These are phyloP conservation scores for Bipolaris gigantea DNA, from an alignment of 2,329 filamentous ascomycete species.

Conservation along the genomic window DNA sequence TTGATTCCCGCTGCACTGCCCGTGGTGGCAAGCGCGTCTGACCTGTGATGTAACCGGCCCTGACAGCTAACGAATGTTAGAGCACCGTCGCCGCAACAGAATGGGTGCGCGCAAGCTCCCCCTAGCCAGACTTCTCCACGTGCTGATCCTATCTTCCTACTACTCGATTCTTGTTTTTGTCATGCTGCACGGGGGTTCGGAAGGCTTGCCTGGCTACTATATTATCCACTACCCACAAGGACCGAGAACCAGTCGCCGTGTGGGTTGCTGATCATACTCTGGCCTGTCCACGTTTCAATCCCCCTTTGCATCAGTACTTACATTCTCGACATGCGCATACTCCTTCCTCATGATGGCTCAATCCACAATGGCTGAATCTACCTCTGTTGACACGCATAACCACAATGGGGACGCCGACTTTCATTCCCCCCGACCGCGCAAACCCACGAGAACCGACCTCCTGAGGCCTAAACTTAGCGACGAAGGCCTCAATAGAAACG, in stretches of 20 bases:
- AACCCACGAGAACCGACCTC: slow-evolving; percentile 39
- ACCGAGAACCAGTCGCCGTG: slow-evolving; percentile 24
- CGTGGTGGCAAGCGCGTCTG: not conserved
- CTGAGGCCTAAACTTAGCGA: slow-evolving; percentile 42
- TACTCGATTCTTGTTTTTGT: slow-evolving; percentile 5
- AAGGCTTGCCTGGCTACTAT: slow-evolving; percentile 1
- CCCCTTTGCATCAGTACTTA: slow-evolving; percentile 11
- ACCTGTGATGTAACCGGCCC: slow-evolving; percentile 2
- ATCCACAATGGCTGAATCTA: slow-evolving; percentile 38
- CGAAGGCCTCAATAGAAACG: slow-evolving; percentile 30
- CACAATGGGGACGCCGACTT: slow-evolving; percentile 32
- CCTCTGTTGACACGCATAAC: slow-evolving; percentile 29
- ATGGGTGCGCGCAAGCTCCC: not conserved
- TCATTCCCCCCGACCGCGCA: slow-evolving; percentile 42
- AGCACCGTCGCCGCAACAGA: not conserved
- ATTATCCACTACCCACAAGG: slow-evolving; percentile 18
- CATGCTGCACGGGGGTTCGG: slow-evolving; percentile 2
- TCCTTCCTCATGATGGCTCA: slow-evolving; percentile 34
- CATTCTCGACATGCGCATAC: slow-evolving; percentile 26
- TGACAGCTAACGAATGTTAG: slow-evolving; percentile 1
- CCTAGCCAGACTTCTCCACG: not conserved
- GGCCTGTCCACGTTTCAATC: slow-evolving; percentile 32
- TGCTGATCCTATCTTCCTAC: not conserved
- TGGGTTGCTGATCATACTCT: slow-evolving; percentile 30
- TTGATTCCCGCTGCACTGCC: not conserved